phyloP scores from a whole-genome alignment of 768 basidiomycete genomes.

The Kwoniella newhampshirensis region DNA sequence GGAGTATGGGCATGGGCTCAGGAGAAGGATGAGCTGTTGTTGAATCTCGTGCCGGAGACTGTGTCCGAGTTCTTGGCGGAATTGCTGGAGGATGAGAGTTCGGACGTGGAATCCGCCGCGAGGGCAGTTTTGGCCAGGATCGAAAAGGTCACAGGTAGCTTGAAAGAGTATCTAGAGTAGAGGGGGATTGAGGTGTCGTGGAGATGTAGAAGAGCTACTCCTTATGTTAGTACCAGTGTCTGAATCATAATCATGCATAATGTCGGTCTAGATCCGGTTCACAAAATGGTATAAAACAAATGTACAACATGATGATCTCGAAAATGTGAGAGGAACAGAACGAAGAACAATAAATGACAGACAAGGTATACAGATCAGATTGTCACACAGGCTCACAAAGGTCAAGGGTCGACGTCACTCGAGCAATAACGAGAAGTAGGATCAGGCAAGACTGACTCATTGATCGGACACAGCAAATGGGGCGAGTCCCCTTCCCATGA shows the following conservation, averaged over 20 bases:
- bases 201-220: too few relatives aligned
- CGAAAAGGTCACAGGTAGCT: constrained; percentile 46
- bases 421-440: too few relatives aligned
- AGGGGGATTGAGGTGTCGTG: too few relatives aligned
- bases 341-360: too few relatives aligned
- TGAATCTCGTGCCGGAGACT: constrained; percentile 77
- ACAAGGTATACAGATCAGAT: too few relatives aligned
- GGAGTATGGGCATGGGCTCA: constrained; percentile 77
- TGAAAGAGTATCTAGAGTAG: constrained; percentile 51
- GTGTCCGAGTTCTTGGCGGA: constrained; percentile 51
- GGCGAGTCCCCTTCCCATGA: neutral
- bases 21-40: too few relatives aligned
- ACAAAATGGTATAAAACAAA: neutral
- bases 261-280: neutral
- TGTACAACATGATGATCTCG: neutral
- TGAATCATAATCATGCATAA: neutral
- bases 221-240: too few relatives aligned
- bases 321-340: too few relatives aligned
- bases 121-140: constrained; percentile 52
- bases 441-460: too few relatives aligned
- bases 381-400: too few relatives aligned
- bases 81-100: constrained; percentile 68
- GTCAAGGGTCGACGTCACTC: too few relatives aligned
- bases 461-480: neutral
- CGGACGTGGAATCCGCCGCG: constrained; percentile 70